Evolutionary conservation across 2,329 filamentous ascomycete species (phyloP).

Genomic region (Aspergillus proliferans): DNA sequence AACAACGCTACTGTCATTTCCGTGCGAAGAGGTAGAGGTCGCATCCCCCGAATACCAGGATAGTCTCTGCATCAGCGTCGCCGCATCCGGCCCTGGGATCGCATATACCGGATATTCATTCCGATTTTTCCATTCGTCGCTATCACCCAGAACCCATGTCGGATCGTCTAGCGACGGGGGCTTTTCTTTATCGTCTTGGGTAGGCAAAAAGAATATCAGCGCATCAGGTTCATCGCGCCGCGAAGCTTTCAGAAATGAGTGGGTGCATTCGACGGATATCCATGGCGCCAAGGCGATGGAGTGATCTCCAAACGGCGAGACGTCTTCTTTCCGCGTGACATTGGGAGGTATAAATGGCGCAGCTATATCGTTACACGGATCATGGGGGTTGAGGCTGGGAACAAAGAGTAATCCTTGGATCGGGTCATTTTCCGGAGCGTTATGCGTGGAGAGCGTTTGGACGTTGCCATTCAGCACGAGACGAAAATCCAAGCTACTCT

Average conservation of each 20-base stretch:
- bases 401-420: conserved; percentile 81
- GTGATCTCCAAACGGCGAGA: conserved; percentile 61
- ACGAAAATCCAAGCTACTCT: conserved; percentile 29
- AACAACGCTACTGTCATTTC: neutral
- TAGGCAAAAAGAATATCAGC: conserved; percentile 52
- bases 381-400: conserved; percentile 56
- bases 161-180: conserved; percentile 61
- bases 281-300: conserved; percentile 81
- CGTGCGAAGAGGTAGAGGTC: conserved; percentile 32
- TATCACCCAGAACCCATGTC: conserved; percentile 66
- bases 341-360: conserved; percentile 65
- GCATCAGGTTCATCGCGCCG: conserved; percentile 57
- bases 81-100: conserved; percentile 62
- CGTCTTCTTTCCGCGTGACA: conserved; percentile 64
- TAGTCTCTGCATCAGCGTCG: conserved; percentile 63
- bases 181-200: conserved; percentile 42
- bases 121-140: conserved; percentile 62
- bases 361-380: conserved; percentile 59
- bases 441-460: conserved; percentile 68
- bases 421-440: conserved; percentile 53
- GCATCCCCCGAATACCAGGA: conserved; percentile 72
- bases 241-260: conserved; percentile 60
- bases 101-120: conserved; percentile 79
- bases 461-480: conserved; percentile 51
- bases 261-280: conserved; percentile 67